Conservation (phyloP, 805 yeast species). For the Monosporozyma solicola region DNA sequence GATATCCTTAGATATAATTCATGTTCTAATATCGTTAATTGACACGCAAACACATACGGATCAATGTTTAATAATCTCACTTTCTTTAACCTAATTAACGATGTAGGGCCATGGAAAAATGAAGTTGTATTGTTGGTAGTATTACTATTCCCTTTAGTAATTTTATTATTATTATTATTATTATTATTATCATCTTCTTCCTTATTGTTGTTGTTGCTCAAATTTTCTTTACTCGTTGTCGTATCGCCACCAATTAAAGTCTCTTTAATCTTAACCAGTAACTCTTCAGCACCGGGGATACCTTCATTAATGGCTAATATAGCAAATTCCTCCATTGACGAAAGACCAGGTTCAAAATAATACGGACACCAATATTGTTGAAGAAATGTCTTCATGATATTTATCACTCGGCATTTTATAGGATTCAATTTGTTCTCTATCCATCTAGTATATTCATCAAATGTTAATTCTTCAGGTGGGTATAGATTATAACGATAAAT, state of each 20-base stretch:
- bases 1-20: slow-evolving; percentile 57
- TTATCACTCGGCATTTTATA: slow-evolving; percentile 55
- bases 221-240: slow-evolving; percentile 44
- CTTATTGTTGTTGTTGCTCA: not conserved
- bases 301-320: slow-evolving; percentile 33
- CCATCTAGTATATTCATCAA: slow-evolving; percentile 76
- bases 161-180: not conserved
- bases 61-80: slow-evolving; percentile 58
- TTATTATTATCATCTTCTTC: not conserved
- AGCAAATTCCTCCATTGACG: slow-evolving; percentile 34
- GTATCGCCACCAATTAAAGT: slow-evolving; percentile 43
- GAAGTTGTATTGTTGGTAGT: not conserved
- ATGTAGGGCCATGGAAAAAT: not conserved
- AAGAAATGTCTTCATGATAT: slow-evolving; percentile 55
- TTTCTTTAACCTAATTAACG: slow-evolving; percentile 21
- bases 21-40: slow-evolving; percentile 72
- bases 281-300: slow-evolving; percentile 36
- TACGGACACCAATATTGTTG: slow-evolving; percentile 63
- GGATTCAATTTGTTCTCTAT: slow-evolving; percentile 58
- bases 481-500: slow-evolving; percentile 57
- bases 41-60: slow-evolving; percentile 70
- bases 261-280: slow-evolving; percentile 32
- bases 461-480: slow-evolving; percentile 83
- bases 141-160: not conserved
- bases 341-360: slow-evolving; percentile 41